phyloP scores from a whole-genome alignment of 2,329 filamentous ascomycete genomes.

The Ilyonectria sp. region DNA sequence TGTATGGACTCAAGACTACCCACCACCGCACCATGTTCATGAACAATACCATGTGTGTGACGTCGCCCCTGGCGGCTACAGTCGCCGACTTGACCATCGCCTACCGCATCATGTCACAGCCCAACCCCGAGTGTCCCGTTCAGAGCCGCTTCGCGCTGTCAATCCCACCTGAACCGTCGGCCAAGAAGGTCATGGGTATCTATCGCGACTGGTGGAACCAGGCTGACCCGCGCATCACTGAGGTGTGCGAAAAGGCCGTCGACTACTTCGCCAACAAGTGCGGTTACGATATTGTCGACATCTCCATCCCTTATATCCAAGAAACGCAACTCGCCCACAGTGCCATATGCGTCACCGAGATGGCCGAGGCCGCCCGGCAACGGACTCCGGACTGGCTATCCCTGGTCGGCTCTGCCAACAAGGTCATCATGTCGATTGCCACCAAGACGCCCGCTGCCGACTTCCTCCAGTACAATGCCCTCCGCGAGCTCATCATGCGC shows the following conservation, averaged over 20 bases:
- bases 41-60: slow-evolving; percentile 71
- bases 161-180: slow-evolving; percentile 56
- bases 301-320: slow-evolving; percentile 76
- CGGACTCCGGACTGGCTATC: slow-evolving; percentile 64
- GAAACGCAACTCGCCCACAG: slow-evolving; percentile 85
- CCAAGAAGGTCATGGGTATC: slow-evolving; percentile 79
- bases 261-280: slow-evolving; percentile 68
- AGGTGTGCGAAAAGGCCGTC: slow-evolving; percentile 74
- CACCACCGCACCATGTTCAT: slow-evolving; percentile 77
- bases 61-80: slow-evolving; percentile 82
- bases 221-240: slow-evolving; percentile 74
- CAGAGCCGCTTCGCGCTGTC: slow-evolving; percentile 77
- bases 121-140: slow-evolving; percentile 74
- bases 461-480: slow-evolving; percentile 79
- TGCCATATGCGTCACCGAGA: slow-evolving; percentile 83
- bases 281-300: slow-evolving; percentile 68
- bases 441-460: slow-evolving; percentile 77
- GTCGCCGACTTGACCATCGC: slow-evolving; percentile 84
- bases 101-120: slow-evolving; percentile 85
- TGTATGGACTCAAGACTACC: slow-evolving; percentile 86
- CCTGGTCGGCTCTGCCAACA: slow-evolving; percentile 76
- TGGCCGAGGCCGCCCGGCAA: slow-evolving; percentile 63
- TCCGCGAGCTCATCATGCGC: slow-evolving; percentile 84
- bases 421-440: slow-evolving; percentile 77
- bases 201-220: slow-evolving; percentile 66